Percentiles rank a stretch among this genome's conserved stretches.
Conservation (phyloP, 495 filamentous ascomycete genomes). For the Mycothermus thermophilus region DNA sequence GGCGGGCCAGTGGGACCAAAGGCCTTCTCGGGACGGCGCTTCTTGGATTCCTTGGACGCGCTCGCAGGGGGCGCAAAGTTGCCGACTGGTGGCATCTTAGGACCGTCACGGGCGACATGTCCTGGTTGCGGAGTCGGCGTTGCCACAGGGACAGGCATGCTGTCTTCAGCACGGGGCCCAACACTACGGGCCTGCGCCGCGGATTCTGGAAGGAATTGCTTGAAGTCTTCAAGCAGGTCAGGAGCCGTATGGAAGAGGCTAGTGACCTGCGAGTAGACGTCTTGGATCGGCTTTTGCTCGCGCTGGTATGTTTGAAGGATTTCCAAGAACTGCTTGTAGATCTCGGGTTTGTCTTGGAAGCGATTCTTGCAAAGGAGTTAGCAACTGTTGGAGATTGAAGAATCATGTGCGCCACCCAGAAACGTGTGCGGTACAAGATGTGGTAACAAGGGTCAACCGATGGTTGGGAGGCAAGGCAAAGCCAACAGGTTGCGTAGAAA, state of each 20-base stretch:
- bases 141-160: constrained; percentile 42
- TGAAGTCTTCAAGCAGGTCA: constrained; percentile 97
- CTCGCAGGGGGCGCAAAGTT: constrained; percentile 81
- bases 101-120: constrained; percentile 31
- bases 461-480: no score
- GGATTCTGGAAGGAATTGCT: constrained; percentile 95
- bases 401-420: constrained; percentile 10
- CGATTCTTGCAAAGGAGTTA: constrained; percentile 55
- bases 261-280: constrained; percentile 96
- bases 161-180: constrained; percentile 38
- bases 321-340: constrained; percentile 98
- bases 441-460: no score
- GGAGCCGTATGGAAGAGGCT: constrained; percentile 83
- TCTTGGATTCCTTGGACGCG: constrained; percentile 65
- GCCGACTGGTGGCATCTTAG: constrained; percentile 82
- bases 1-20: no score
- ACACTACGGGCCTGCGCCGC: constrained; percentile 75
- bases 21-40: constrained; percentile 39
- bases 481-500: not conserved
- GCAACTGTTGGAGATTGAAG: constrained; percentile 4
- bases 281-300: constrained; percentile 95
- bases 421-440: constrained; percentile 3
- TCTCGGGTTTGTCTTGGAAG: constrained; percentile 86
- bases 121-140: constrained; percentile 38
- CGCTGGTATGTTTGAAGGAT: constrained; percentile 98